Evolutionary conservation across 2,329 filamentous ascomycete species (phyloP), one percentile per base, ranked within the genome.

Genomic region (Aspergillus spinulosporus): DNA sequence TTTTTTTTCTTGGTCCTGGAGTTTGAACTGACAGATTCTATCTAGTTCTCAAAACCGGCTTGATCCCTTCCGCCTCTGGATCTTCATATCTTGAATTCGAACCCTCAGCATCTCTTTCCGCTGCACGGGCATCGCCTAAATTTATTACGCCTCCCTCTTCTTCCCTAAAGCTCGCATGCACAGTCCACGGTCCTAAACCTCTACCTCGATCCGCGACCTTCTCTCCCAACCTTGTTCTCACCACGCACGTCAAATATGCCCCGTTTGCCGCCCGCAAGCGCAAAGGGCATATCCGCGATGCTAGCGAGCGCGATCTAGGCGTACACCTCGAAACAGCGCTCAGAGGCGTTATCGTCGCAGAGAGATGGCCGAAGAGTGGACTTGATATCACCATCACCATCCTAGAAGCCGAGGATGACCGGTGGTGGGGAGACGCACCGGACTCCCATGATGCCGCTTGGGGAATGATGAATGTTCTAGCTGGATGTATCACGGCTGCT

Each of bases 341-440:
- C 49, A 84, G 92, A 34, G 93, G 93, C 1, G 89, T 91, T 5
- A 86, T 97, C 49, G 93, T 97, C 68, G 92, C 91, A 11, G 92
- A 97, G 71, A 82, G 93, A 56, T 99, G 93, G 90, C 94, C 94
- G n/a, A 99, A 99, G 80, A 96, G 91, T 72, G 92, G 91, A 44
- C 87, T 96, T n/a, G 94, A 99, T 71, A 87, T 99, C 40, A 88
- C 96, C 14, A 86, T 99, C 48, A 97, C 92, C 0, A 86, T 99
- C 49, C 80, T 99, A 14, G 94, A 99, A 76, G 93, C 91, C 2
- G 94, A 97, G 68, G 90, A 97, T 70, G 88, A 93, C 66, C 78
- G 80, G 36, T 86, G 83, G 80, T 85, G 83, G 81, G 84, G 82
- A 3, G 82, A 85, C 69, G 75, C 76, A 15, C 68, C 73, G 6